Base-by-base conservation (phyloP, 176 grass and related monocot species). In the Oryza glaberrima region DNA sequence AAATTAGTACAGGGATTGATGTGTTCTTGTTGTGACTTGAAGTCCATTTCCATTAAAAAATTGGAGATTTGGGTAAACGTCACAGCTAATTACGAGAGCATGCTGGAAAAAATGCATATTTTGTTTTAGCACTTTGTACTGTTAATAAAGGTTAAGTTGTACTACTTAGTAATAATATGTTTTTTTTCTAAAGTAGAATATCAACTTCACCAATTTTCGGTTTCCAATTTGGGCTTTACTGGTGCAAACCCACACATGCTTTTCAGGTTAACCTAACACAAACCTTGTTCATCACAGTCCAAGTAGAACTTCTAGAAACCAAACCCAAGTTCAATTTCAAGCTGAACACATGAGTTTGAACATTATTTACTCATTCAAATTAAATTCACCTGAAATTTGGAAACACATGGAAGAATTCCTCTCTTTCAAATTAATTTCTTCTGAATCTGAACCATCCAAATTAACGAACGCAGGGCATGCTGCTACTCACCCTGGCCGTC, bases 401-500 rank as follows among this genome's bases (percentile, higher is more conserved):
- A 54, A 17, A 17, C 51, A 17, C 1, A 7, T 54, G 51, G 15
- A 54, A 56, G 0, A 7, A 19, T 52, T 17, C 30, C 30, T 52
- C 49, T 52, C 49, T 52, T 52, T 52, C 49, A 52, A 17, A 15
- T 52, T 16, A 16, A 15, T 52, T 17, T 52, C 1, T 4, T 4
- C 6, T 52, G 4, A 52, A 16, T 56, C 16, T 44, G 52, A 74
- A 74, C 19, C 79, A 1, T 47, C 16, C 23, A 20, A 68, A 32
- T 32, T 32, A 32, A 60, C 75, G 17, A 54, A 65, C 60, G 32
- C 88, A 97, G 95, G 95, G 95, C 40, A 97, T 94, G 95, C 67
- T 82, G 70, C 81, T 97, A 65, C 78, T 94, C 8, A 97, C 88
- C 2, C 54, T 97, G 22, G 81, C 95, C 16, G 95, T 97, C 48